phyloP scores from a whole-genome alignment of 2,329 filamentous ascomycete genomes.

The Aspergillus viridinutans region DNA sequence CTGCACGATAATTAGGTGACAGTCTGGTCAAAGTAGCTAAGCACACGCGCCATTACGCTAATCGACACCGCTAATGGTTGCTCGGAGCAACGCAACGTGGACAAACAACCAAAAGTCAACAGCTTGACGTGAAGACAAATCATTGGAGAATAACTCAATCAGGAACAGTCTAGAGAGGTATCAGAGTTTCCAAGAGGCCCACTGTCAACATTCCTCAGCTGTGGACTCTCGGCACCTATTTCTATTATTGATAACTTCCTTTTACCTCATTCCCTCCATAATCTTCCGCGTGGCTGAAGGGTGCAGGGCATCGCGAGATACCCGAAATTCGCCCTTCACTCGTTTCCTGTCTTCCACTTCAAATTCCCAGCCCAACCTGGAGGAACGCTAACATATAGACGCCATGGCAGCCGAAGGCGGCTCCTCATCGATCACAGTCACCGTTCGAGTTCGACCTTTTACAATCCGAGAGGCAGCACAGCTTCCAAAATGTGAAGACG shows the following conservation, averaged over 20 bases:
- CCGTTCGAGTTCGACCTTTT: conserved; percentile 62
- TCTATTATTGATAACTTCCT: not conserved
- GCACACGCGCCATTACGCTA: conserved; percentile 5
- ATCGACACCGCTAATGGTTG: conserved; percentile 25
- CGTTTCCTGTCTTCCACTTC: conserved; percentile 4
- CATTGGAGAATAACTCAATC: not conserved
- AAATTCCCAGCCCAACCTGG: conserved; percentile 13
- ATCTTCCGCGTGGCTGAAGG: conserved; percentile 12
- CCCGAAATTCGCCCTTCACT: conserved; percentile 18
- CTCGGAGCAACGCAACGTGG: conserved; percentile 29
- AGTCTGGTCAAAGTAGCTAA: not conserved
- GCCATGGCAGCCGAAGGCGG: conserved; percentile 42
- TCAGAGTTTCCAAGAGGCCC: conserved; percentile 19
- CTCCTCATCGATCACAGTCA: conserved; percentile 49
- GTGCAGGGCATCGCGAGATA: conserved; percentile 16
- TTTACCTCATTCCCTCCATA: conserved; percentile 11
- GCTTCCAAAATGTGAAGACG: conserved; percentile 71
- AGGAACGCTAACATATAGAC: conserved; percentile 15
- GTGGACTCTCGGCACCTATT: not conserved
- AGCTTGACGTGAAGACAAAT: conserved; percentile 13
- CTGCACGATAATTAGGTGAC: not conserved
- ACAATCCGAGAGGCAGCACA: conserved; percentile 93
- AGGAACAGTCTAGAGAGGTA: conserved; percentile 4
- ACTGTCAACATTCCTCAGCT: conserved; percentile 26
- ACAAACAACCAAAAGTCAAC: conserved; percentile 26